Evolutionary conservation across 306 rosid species (phyloP), one percentile per base, ranked within the genome.

Genomic region (Oxytropis ochrocephala): DNA sequence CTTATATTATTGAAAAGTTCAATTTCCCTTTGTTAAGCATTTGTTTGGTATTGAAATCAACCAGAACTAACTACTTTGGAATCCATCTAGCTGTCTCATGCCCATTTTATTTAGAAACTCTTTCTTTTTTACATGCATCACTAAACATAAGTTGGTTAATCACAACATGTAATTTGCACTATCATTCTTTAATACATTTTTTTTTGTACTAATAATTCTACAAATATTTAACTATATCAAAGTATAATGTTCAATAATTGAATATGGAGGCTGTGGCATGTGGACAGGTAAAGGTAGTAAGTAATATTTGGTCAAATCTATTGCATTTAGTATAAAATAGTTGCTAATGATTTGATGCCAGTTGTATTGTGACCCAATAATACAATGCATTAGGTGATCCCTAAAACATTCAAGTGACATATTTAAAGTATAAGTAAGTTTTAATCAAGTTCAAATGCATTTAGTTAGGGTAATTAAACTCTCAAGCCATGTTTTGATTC

Each of bases 71-170:
- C 38, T 33, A 33, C 36, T 29, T 56, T 57, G 14, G 7, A 30
- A 56, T 56, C 21, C 56, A 14, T 24, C 21, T 59, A 74, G 67
- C n/a, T 75, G 67, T 75, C 59, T 4, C 44, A 54, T 33, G 11
- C 0, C 8, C 12, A 44, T 64, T 64, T 64, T 64, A 63, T 39
- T 41, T 41, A 1, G 3, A 39, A 29, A 39, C 4, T 18, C 11
- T 32, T 10, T 32, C 30, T 30, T 44, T n/a, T 9, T 51, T 39
- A 36, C 5, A 39, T 21, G 29, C 29, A 39, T 6, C 49, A 5
- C 12, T 29, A 54, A 30, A 4, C 4, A 32, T 33, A 38, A 32
- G 50, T 71, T 71, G 38, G 50, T 17, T 71, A 46, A 44, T 7
- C 4, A 6, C 14, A 47, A 13, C 29, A 51, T 73, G 61, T 63